Evolutionary conservation across 331 rosid species (phyloP).

Genomic region (Stylosanthes scabra): DNA sequence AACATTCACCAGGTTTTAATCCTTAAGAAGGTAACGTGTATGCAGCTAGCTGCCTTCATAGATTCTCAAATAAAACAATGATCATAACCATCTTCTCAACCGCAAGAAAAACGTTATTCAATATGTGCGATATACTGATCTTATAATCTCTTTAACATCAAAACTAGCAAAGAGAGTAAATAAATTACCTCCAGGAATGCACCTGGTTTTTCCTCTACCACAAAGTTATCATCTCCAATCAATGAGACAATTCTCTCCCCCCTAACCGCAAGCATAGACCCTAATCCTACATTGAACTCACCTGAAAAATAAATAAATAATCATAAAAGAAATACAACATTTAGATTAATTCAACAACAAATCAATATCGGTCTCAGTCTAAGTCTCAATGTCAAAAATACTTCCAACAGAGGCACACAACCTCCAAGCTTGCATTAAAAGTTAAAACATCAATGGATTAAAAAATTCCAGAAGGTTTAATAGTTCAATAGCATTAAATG

Average conservation of each 20-base stretch:
- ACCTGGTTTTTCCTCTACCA: slow-evolving; percentile 60
- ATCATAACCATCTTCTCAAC: slow-evolving; percentile 8
- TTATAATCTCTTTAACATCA: slow-evolving; percentile 12
- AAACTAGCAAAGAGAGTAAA: background rate
- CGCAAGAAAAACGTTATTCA: slow-evolving; percentile 13
- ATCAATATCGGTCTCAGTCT: background rate
- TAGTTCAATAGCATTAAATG: too few relatives aligned
- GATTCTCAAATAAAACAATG: slow-evolving; percentile 1
- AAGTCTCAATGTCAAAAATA: background rate
- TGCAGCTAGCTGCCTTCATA: slow-evolving; percentile 1
- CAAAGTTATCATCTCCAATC: slow-evolving; percentile 70
- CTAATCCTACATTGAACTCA: slow-evolving; percentile 65
- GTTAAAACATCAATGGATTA: too few relatives aligned
- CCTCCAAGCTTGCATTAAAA: slow-evolving; percentile 37
- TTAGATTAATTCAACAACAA: slow-evolving; percentile 6
- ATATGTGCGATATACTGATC: background rate
- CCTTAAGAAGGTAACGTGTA: background rate
- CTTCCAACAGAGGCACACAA: slow-evolving; percentile 47
- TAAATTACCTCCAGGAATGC: slow-evolving; percentile 62
- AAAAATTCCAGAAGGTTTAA: too few relatives aligned
- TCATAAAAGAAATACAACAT: slow-evolving; percentile 26
- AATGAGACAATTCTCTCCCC: slow-evolving; percentile 70
- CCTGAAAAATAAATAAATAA: slow-evolving; percentile 43
- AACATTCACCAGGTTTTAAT: background rate
- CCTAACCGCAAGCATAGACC: slow-evolving; percentile 68